phyloP scores from a whole-genome alignment of 306 rosid species.

The Ormosia semicastrata region DNA sequence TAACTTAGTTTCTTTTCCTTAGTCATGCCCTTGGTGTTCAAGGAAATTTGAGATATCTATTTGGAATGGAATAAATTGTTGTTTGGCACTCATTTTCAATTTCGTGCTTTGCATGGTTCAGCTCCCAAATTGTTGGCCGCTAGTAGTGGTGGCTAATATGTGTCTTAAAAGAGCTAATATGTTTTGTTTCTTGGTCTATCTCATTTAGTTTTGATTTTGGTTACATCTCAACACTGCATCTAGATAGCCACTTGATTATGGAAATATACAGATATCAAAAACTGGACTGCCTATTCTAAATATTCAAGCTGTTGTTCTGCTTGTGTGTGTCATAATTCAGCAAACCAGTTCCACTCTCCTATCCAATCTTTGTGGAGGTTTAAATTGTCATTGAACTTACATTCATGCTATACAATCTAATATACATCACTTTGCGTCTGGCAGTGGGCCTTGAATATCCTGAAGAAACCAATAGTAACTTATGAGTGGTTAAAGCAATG shows the following conservation, averaged over 20 bases:
- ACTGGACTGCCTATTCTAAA: not conserved
- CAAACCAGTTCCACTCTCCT: not conserved
- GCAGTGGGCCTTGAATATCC: constrained; percentile 89
- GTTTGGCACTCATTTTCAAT: not conserved
- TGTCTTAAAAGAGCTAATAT: constrained; percentile 3
- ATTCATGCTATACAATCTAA: constrained; percentile 25
- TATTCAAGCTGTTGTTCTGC: constrained; percentile 16
- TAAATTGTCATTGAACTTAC: not conserved
- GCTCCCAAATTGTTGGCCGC: not conserved
- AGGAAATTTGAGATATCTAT: constrained; percentile 18
- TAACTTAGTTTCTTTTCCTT: not conserved
- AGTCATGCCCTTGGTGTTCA: not conserved
- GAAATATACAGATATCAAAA: not conserved
- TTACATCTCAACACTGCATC: constrained; percentile 1
- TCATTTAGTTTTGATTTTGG: constrained; percentile 2
- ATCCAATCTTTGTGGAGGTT: constrained; percentile 8
- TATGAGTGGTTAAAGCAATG: constrained; percentile 84
- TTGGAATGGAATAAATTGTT: not conserved
- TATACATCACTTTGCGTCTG: constrained; percentile 25
- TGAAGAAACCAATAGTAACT: constrained; percentile 94
- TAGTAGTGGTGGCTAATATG: not conserved
- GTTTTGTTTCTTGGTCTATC: constrained; percentile 4
- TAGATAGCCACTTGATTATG: not conserved
- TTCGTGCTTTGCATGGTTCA: constrained; percentile 15
- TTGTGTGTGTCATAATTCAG: constrained; percentile 2